Base-by-base conservation (phyloP, 2,329 filamentous ascomycete genomes). In the Colletotrichum orbiculare region DNA sequence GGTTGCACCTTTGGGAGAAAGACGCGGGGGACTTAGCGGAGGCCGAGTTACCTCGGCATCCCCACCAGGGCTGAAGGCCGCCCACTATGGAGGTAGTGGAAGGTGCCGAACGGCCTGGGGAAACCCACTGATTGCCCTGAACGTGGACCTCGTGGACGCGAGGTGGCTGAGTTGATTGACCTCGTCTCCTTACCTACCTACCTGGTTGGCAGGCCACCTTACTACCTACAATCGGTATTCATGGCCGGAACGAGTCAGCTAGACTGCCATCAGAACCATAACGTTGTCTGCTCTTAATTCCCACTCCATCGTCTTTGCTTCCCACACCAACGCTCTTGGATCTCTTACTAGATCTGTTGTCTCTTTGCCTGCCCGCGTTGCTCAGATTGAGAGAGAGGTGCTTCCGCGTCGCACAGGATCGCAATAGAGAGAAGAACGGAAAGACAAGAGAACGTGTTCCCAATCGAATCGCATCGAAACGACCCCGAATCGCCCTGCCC, bases 11-110 rank as follows among this genome's bases (percentile, higher is more conserved):
- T 17, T 17, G 17, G 17, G 2, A 17, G 25, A 25, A 25, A 25
- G 25, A 5, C 63, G 63, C 63, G 63, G 63, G 63, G 63, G 63
- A 66, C 38, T 38, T 38, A 35, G 63, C 45, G 63, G 58, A 66
- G 63, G 58, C 63, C 63, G 63, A 66, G 63, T 66, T 66, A 63
- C 63, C 63, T 62, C 58, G 63, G 63, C 45, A 57, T 47, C 48
- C 52, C 57, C 43, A 58, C 47, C 17, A 17, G 17, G 17, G 11
- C n/a, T 15, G 15, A 43, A n/a, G 42, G 50, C 46, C 38, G 47
- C 47, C 46, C 58, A 38, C 52, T 58, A 48, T 42, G 55, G 49
- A 55, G 61, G 61, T 56, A 60, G 55, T 59, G 17, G 35, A 17
- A 25, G 25, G 25, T 25, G 25, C 25, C 25, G 25, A 25, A 4